A percentile compares a stretch with the other conserved stretches of the same genome.
These are phyloP conservation scores for Cryptococcus sp. DNA, from an alignment of 1,284 basidiomycete species.

Conservation along the genomic window DNA sequence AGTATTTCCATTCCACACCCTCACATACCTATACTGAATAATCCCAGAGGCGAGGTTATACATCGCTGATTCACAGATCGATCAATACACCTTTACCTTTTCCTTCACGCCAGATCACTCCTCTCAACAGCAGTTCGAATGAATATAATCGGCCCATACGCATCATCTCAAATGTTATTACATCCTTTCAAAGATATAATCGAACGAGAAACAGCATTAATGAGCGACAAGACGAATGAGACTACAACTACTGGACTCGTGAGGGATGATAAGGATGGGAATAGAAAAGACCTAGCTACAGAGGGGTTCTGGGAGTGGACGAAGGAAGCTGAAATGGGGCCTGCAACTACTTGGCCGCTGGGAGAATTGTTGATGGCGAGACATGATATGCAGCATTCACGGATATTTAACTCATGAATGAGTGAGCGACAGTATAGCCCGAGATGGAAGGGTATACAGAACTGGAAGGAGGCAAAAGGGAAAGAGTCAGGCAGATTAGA, in stretches of 20 bases:
- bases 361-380: slow-evolving; percentile 88
- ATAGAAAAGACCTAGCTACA: slow-evolving; percentile 3
- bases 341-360: slow-evolving; percentile 89
- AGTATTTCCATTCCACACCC: slow-evolving; percentile 8
- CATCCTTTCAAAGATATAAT: slow-evolving; percentile 66
- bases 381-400: slow-evolving; percentile 91
- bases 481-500: too few species aligned
- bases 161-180: slow-evolving; percentile 79
- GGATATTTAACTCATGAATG: slow-evolving; percentile 74
- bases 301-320: slow-evolving; percentile 41
- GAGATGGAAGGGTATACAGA: too few species aligned
- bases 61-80: slow-evolving; percentile 14
- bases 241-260: neutral
- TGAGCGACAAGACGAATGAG: slow-evolving; percentile 26
- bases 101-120: slow-evolving; percentile 83
- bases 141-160: slow-evolving; percentile 89
- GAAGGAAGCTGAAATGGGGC: slow-evolving; percentile 47
- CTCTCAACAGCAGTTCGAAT: slow-evolving; percentile 87
- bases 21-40: neutral
- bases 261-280: neutral
- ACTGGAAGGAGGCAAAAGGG: too few species aligned
- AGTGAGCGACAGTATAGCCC: too few species aligned
- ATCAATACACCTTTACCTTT: slow-evolving; percentile 79
- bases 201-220: slow-evolving; percentile 53
- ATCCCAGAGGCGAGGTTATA: neutral